These are phyloP conservation scores for Colletotrichum sojae DNA, from an alignment of 2,329 filamentous ascomycete species.

Conservation along the genomic window DNA sequence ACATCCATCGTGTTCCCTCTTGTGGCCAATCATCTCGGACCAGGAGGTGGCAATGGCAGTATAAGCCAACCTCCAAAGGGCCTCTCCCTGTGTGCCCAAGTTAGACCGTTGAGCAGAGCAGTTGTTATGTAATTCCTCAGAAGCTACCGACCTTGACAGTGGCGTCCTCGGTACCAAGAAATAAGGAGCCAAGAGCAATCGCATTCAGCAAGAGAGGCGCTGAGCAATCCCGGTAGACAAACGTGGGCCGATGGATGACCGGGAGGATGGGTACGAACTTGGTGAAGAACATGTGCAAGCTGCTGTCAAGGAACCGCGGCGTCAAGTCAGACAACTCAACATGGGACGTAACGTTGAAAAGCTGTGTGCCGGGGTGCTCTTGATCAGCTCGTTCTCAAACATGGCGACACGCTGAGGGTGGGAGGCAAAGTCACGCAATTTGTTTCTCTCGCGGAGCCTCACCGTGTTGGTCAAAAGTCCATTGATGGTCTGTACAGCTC, in stretches of 20 bases:
- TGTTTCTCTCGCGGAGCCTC: not conserved
- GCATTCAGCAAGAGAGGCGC: conserved; percentile 17
- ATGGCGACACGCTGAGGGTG: not conserved
- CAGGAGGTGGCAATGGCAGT: conserved; percentile 11
- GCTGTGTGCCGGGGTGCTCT: not conserved
- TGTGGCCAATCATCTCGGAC: conserved; percentile 15
- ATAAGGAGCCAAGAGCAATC: conserved; percentile 14
- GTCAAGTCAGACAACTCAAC: conserved; percentile 18
- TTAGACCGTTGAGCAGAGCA: too few relatives aligned
- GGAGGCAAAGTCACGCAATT: not conserved
- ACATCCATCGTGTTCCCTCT: conserved; percentile 1
- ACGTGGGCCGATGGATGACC: conserved; percentile 13
- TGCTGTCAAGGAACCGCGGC: conserved; percentile 19
- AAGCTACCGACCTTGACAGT: not conserved
- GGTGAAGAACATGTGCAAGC: conserved; percentile 22
- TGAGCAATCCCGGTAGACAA: conserved; percentile 14
- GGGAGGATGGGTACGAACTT: conserved; percentile 20
- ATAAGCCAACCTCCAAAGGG: conserved; percentile 12
- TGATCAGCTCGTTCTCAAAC: not conserved
- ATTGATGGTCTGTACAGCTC: conserved; percentile 22
- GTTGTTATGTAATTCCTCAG: not conserved
- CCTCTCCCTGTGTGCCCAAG: not conserved
- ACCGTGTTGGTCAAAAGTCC: conserved; percentile 24
- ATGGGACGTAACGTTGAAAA: conserved; percentile 24
- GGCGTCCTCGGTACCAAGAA: conserved; percentile 6